Base-by-base conservation (phyloP, 1,284 basidiomycete species). In the Paramarasmius palmivorus region DNA sequence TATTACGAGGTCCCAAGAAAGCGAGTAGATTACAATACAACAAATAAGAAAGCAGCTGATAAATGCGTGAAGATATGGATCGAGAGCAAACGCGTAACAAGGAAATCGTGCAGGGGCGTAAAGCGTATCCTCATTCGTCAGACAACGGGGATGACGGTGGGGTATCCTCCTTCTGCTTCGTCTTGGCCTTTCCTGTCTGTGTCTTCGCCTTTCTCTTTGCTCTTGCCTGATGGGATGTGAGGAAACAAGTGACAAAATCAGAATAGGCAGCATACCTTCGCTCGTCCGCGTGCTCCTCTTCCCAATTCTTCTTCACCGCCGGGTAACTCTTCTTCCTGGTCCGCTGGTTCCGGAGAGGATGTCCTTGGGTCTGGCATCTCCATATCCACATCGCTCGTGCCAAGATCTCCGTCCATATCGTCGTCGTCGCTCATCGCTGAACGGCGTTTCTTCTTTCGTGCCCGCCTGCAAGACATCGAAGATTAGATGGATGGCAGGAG, bases 281-380 rank as follows among this genome's bases (percentile, higher is more conserved):
- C 70, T 22, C 65, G 62, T 29, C 68, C 69, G 44, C 72, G 63
- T 22, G 71, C 72, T 4, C 73, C 72, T 17, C 71, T 59, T 8
- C 69, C 71, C 15, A 72, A 49, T 49, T 66, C 58, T 58, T 70
- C 67, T 57, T 68, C 69, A 15, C 49, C 59, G 14, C 44, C 61
- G 23, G 68, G 62, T 1, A 62, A 59, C 19, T 60, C 62, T 15
- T 59, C 60, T 2, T 63, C 61, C 9, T 55, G 65, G 34, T 61
- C 65, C 54, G 66, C 68, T 20, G 26, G 37, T 22, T 50, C 49
- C 15, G 48, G 25, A 14, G 53, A 29, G 14, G 50, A 29, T 2
- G 38, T 41, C 10, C 22, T 23, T n/a, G 40, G 23, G n/a, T 46
- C 45, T 40, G 72, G 70, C 52, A 60, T 58, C 22, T 59, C 64